Percentiles rank a stretch among this genome's conserved stretches.
Conservation (phyloP, 495 filamentous ascomycete genomes). For the Chaetomium fimeti region DNA sequence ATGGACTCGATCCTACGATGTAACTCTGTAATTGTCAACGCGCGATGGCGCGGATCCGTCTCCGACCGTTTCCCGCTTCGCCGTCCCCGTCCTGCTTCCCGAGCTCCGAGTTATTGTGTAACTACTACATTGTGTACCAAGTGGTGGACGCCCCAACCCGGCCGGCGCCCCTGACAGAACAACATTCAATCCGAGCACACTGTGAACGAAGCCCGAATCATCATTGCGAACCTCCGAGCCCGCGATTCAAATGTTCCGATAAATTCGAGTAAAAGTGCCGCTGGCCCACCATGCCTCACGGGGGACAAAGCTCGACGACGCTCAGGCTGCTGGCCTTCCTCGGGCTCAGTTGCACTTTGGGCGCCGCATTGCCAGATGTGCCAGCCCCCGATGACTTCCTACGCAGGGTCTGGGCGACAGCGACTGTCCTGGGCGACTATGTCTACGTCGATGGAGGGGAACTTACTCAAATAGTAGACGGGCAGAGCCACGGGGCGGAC, state of each 20-base stretch:
- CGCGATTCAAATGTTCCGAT: neutral
- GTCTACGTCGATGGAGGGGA: slow-evolving; percentile 27
- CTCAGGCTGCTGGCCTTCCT: neutral
- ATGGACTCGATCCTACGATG: neutral
- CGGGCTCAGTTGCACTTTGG: neutral
- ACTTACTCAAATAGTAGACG: slow-evolving; percentile 14
- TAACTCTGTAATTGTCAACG: neutral
- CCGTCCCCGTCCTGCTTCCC: neutral
- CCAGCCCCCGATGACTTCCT: neutral
- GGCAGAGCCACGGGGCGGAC: neutral
- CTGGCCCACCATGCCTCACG: neutral
- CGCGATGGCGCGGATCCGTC: too few species aligned
- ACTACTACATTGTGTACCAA: too few species aligned
- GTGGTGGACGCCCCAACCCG: too few species aligned
- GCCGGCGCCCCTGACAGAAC: neutral
- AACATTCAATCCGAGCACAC: neutral
- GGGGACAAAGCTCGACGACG: neutral
- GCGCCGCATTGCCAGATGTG: slow-evolving; percentile 1
- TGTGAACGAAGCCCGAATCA: neutral
- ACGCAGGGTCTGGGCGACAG: neutral
- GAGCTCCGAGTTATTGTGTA: too few species aligned
- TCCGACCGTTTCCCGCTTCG: neutral
- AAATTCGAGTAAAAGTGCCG: neutral
- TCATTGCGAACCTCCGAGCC: neutral
- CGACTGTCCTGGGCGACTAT: slow-evolving; percentile 22